A percentile compares a stretch with the other conserved stretches of the same genome.
Conservation (phyloP, 1,284 basidiomycete genomes). For the Anthracocystis walkeri region DNA sequence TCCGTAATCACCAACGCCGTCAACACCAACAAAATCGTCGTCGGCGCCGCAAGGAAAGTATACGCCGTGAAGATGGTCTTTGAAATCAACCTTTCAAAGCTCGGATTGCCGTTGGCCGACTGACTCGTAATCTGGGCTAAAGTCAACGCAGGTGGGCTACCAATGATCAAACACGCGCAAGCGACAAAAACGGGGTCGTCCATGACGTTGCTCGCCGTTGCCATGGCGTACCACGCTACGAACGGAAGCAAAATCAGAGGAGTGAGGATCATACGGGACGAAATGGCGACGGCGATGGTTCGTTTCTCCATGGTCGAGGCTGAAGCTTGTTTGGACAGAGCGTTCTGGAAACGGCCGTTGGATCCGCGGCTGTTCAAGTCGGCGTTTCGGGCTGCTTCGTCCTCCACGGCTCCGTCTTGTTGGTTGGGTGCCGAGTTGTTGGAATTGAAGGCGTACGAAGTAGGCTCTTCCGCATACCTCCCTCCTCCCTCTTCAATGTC, state of each 20-base stretch:
- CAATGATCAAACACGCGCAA: constrained; percentile 79
- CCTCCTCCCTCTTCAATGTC: constrained; percentile 40
- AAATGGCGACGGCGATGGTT: constrained; percentile 82
- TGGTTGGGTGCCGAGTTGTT: not conserved
- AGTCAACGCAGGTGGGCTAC: constrained; percentile 78
- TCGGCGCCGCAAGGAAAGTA: constrained; percentile 63
- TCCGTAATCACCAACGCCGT: constrained; percentile 61
- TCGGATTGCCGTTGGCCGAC: constrained; percentile 78
- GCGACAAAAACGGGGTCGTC: constrained; percentile 83
- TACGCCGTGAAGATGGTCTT: constrained; percentile 71
- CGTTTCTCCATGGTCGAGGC: constrained; percentile 71
- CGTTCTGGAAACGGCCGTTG: constrained; percentile 30
- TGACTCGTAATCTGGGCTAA: constrained; percentile 84
- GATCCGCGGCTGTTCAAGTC: constrained; percentile 44
- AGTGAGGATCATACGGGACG: constrained; percentile 85
- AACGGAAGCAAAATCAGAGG: constrained; percentile 76
- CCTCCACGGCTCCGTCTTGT: not conserved
- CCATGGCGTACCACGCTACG: constrained; percentile 60
- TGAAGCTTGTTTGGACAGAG: constrained; percentile 24
- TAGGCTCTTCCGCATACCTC: constrained; percentile 31
- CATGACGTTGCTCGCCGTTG: constrained; percentile 47
- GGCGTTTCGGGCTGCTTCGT: constrained; percentile 43
- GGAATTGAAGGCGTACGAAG: constrained; percentile 6
- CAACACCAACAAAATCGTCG: constrained; percentile 62
- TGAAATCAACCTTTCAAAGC: constrained; percentile 86